These are phyloP conservation scores for Neocallimastix lanati DNA, from an alignment of 192 early-diverging fungal genomes.

Conservation along the genomic window DNA sequence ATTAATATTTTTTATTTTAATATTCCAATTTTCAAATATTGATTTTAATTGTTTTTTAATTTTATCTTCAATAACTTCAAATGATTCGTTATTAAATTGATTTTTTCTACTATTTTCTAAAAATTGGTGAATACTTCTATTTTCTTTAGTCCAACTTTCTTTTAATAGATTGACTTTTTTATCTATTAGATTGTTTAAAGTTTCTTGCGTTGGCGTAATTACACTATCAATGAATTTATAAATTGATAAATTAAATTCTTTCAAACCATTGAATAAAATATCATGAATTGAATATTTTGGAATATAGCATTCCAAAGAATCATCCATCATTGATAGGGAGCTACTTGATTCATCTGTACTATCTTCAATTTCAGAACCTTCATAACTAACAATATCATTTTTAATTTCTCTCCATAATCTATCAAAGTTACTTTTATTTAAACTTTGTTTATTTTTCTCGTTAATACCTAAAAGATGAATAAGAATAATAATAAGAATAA, in stretches of 20 bases:
- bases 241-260: neutral
- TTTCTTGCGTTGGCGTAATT: neutral
- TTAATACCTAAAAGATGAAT: too few species aligned
- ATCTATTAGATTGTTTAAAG: neutral
- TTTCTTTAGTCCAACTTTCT: neutral
- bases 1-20: neutral
- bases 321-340: neutral
- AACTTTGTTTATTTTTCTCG: neutral
- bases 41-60: neutral
- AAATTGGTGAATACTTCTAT: neutral
- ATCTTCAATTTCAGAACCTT: neutral
- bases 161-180: neutral
- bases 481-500: too few species aligned
- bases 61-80: neutral
- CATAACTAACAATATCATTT: neutral
- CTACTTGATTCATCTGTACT: neutral
- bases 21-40: neutral
- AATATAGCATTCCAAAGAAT: neutral
- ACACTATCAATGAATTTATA: neutral
- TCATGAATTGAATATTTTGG: neutral
- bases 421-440: neutral
- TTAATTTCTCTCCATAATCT: neutral
- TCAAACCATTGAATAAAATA: neutral
- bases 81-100: neutral
- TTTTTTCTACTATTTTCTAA: neutral